These are phyloP conservation scores for Diaporthe batatas DNA, from an alignment of 2,329 filamentous ascomycete species.

Conservation along the genomic window DNA sequence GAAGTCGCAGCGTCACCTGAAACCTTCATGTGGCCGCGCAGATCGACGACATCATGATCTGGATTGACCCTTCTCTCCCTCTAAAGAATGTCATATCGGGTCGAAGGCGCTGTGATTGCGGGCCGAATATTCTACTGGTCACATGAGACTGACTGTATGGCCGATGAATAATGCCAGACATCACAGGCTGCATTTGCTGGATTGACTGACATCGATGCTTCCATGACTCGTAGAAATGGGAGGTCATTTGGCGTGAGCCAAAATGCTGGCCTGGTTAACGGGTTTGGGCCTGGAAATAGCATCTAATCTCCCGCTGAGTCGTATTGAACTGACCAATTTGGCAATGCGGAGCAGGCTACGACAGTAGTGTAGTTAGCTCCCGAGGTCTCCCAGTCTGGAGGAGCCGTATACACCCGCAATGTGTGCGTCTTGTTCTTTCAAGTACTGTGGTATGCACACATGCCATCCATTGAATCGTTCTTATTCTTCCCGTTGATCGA, in stretches of 20 bases:
- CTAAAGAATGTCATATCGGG: neutral
- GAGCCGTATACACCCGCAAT: neutral
- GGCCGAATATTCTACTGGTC: neutral
- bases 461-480: neutral
- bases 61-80: neutral
- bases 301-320: slow-evolving; percentile 16
- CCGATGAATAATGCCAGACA: neutral
- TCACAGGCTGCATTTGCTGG: neutral
- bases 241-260: neutral
- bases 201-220: neutral
- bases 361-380: no score
- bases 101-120: no score
- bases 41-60: no score
- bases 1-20: neutral
- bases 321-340: neutral
- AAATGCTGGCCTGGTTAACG: neutral
- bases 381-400: neutral
- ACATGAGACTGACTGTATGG: neutral
- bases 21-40: neutral
- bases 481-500: neutral
- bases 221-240: slow-evolving; percentile 10
- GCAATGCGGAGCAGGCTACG: slow-evolving; percentile 8
- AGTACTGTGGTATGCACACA: neutral
- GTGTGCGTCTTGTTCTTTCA: neutral
- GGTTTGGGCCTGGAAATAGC: neutral